phyloP scores from a whole-genome alignment of 2,329 filamentous ascomycete species.

The Ceratocystis huliohia region DNA sequence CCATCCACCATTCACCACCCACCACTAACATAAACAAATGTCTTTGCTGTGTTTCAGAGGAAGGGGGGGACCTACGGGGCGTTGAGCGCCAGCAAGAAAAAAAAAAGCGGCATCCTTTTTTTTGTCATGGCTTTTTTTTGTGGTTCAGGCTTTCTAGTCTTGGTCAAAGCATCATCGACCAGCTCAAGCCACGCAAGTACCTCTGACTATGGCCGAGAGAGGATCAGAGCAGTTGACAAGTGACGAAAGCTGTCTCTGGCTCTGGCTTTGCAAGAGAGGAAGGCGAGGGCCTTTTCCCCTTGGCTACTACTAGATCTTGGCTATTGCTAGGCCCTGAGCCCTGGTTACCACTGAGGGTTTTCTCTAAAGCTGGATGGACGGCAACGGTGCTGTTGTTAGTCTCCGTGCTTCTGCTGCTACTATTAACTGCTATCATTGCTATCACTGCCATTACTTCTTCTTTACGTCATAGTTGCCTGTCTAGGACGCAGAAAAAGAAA shows the following conservation, averaged over 20 bases:
- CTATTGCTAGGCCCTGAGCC: background rate
- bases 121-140: background rate
- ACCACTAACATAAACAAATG: background rate
- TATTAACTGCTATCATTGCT: background rate
- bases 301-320: no score
- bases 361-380: background rate
- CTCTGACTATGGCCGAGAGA: background rate
- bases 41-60: constrained; percentile 7
- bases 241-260: constrained; percentile 4
- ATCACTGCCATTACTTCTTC: background rate
- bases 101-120: background rate
- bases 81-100: background rate
- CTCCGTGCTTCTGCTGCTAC: background rate
- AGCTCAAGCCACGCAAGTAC: background rate
- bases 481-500: background rate
- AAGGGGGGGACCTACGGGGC: background rate
- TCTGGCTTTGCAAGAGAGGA: no score
- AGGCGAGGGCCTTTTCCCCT: no score
- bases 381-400: background rate
- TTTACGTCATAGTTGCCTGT: constrained; percentile 10
- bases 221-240: constrained; percentile 7
- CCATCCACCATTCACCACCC: background rate
- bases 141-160: background rate
- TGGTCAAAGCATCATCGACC: background rate
- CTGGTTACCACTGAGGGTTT: background rate